phyloP scores from a whole-genome alignment of 2,329 filamentous ascomycete species.

The Ilyonectria sp. region DNA sequence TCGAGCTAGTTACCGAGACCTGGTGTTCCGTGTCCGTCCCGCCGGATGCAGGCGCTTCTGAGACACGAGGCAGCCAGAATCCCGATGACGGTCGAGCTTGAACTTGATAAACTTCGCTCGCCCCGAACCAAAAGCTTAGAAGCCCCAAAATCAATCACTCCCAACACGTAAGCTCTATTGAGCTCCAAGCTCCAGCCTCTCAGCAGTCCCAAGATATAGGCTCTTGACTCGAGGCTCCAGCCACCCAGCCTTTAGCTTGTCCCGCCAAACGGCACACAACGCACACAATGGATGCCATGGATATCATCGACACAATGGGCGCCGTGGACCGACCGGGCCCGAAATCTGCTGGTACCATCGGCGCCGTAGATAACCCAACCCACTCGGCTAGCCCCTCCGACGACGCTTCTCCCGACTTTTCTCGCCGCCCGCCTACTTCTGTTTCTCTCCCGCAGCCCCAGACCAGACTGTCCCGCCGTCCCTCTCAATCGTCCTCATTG shows the following conservation, averaged over 20 bases:
- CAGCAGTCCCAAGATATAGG: neutral
- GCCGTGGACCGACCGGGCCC: slow-evolving; percentile 40
- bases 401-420: slow-evolving; percentile 49
- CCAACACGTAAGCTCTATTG: neutral
- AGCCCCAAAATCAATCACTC: neutral
- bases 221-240: slow-evolving; percentile 11
- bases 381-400: slow-evolving; percentile 46
- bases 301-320: slow-evolving; percentile 40
- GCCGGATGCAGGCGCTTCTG: slow-evolving; percentile 24
- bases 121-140: slow-evolving; percentile 2
- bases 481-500: slow-evolving; percentile 59
- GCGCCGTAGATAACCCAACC: slow-evolving; percentile 42
- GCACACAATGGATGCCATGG: slow-evolving; percentile 37
- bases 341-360: slow-evolving; percentile 43
- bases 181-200: slow-evolving; percentile 3
- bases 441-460: slow-evolving; percentile 20
- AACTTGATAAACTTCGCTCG: slow-evolving; percentile 25
- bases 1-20: slow-evolving; percentile 20
- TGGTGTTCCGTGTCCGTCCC: slow-evolving; percentile 25
- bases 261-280: slow-evolving; percentile 27
- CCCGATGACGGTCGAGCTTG: slow-evolving; percentile 17
- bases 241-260: slow-evolving; percentile 26
- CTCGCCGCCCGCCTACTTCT: slow-evolving; percentile 35
- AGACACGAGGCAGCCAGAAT: slow-evolving; percentile 8
- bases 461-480: slow-evolving; percentile 38